These are phyloP conservation scores for Sarocladiaceae sp. DNA, from an alignment of 2,329 filamentous ascomycete species.

Conservation along the genomic window DNA sequence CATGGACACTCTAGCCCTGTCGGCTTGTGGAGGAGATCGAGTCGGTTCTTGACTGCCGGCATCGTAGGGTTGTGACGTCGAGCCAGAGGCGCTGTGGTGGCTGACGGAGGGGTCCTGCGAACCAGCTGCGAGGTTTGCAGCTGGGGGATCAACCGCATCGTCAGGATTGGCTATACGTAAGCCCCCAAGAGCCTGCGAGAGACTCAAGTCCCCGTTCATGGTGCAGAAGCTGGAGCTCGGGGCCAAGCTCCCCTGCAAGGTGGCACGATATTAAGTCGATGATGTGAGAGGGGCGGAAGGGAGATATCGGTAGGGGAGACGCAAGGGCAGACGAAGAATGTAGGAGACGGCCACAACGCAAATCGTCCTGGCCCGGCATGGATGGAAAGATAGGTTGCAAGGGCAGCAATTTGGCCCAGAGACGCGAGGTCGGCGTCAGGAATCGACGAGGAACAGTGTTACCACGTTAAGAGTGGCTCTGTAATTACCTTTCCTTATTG, in stretches of 20 bases:
- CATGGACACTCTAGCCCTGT: constrained; percentile 37
- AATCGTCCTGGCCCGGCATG: constrained; percentile 2
- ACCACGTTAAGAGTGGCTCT: constrained; percentile 1
- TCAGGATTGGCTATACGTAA: constrained; percentile 96
- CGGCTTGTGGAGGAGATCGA: constrained; percentile 14
- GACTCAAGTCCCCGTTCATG: constrained; percentile 90
- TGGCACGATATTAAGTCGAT: constrained; percentile 11
- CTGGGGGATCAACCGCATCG: constrained; percentile 46
- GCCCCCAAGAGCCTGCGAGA: constrained; percentile 87
- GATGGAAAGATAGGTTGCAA: constrained; percentile 1
- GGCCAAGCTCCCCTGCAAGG: constrained; percentile 12
- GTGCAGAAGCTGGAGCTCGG: constrained; percentile 21
- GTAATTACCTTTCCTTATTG: constrained; percentile 2
- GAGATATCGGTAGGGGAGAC: constrained; percentile 5
- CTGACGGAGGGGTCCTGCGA: constrained; percentile 1
- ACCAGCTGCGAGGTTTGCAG: constrained; percentile 12
- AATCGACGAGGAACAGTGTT: neutral
- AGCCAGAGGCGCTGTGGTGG: constrained; percentile 2
- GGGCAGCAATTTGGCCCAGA: neutral
- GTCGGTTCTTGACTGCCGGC: constrained; percentile 12
- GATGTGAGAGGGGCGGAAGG: constrained; percentile 7
- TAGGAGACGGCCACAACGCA: neutral
- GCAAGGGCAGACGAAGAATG: neutral
- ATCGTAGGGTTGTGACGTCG: neutral
- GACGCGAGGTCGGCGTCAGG: neutral